Conservation (phyloP, 2,329 filamentous ascomycete species). For the Fusarium heterosporum region DNA sequence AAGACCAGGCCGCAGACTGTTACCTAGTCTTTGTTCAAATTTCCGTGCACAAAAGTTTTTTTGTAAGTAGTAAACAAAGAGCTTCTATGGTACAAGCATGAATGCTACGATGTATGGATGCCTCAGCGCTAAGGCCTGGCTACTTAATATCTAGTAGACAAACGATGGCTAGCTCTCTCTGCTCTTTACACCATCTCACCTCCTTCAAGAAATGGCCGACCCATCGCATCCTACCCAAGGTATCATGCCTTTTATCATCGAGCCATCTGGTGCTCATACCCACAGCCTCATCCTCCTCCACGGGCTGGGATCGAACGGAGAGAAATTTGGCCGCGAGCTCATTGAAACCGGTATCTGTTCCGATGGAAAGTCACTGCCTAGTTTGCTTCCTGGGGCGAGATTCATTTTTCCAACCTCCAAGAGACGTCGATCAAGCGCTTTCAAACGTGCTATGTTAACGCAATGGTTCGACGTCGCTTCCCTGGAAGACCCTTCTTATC, state of each 20-base stretch:
- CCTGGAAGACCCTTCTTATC: conserved; percentile 54
- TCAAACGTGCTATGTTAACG: conserved; percentile 57
- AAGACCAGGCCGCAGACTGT: too few species aligned
- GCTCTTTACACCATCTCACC: too few species aligned
- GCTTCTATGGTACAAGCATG: background rate
- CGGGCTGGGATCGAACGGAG: conserved; percentile 49
- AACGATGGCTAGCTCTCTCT: background rate
- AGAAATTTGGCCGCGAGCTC: conserved; percentile 51
- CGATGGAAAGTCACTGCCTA: conserved; percentile 48
- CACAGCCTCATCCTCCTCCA: conserved; percentile 50
- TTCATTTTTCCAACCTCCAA: conserved; percentile 65
- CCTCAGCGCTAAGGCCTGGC: background rate
- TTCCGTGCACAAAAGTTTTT: too few species aligned
- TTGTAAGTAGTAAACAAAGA: background rate
- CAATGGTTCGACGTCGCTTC: conserved; percentile 65
- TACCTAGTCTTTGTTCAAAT: too few species aligned
- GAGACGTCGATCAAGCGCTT: conserved; percentile 57
- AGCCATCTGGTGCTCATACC: conserved; percentile 41
- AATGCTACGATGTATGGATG: background rate
- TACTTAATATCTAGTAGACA: background rate
- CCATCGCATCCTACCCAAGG: background rate
- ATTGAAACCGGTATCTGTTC: conserved; percentile 47
- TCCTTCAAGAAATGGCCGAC: background rate
- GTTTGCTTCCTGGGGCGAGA: conserved; percentile 53
- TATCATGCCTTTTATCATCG: conserved; percentile 30